phyloP scores from a whole-genome alignment of 2,329 filamentous ascomycete species.

The Epicoccum nigrum region DNA sequence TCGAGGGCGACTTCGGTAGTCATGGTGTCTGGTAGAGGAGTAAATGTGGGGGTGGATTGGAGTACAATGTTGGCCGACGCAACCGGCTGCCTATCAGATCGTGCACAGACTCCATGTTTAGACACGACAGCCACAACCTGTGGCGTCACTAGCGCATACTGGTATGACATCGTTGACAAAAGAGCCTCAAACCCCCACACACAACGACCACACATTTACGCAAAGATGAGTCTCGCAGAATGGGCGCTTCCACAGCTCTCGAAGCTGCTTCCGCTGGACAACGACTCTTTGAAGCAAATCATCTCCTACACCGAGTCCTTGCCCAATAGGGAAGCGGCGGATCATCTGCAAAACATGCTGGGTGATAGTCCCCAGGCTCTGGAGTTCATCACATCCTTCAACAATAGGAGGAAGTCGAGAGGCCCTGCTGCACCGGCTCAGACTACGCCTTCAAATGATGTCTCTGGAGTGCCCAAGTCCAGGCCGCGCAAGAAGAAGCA shows the following conservation, averaged over 20 bases:
- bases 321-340: conserved; percentile 76
- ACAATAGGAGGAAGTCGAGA: conserved; percentile 63
- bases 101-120: conserved; percentile 18
- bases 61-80: conserved; percentile 29
- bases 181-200: conserved; percentile 24
- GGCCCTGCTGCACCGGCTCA: conserved; percentile 27
- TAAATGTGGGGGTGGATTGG: conserved; percentile 3
- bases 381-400: conserved; percentile 77
- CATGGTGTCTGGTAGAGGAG: conserved; percentile 27
- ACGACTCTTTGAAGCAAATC: conserved; percentile 82
- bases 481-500: conserved; percentile 53
- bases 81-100: conserved; percentile 1
- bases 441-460: conserved; percentile 24
- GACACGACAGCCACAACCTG: conserved; percentile 9
- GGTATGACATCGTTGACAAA: conserved; percentile 19
- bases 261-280: conserved; percentile 80
- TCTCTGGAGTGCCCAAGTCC: conserved; percentile 41
- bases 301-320: conserved; percentile 81
- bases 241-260: conserved; percentile 76
- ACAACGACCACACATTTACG: conserved; percentile 6
- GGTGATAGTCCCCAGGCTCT: conserved; percentile 80
- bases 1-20: conserved; percentile 77
- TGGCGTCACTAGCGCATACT: conserved; percentile 18
- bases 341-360: conserved; percentile 86
- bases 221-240: conserved; percentile 48